Conservation (phyloP, 257 asterid genomes). For the Salvia hispanica region DNA sequence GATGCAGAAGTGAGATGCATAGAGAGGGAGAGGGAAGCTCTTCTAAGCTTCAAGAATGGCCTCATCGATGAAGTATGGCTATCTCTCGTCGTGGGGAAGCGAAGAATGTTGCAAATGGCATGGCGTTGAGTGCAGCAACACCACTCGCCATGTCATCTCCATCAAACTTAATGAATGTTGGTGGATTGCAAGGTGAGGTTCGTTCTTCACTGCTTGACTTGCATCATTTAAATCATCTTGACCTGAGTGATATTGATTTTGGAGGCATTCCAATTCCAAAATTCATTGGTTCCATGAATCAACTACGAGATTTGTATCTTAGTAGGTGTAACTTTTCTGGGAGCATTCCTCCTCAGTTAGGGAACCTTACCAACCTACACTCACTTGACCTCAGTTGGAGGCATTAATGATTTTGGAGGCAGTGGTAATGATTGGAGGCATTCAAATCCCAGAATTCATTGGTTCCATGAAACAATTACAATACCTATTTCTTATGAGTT, state of each 20-base stretch:
- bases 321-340: no score
- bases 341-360: no score
- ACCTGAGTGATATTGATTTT: not conserved
- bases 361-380: no score
- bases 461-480: no score
- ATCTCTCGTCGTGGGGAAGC: not conserved
- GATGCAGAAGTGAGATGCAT: not conserved
- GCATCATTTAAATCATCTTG: not conserved
- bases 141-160: not conserved
- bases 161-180: not conserved
- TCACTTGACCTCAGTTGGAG: no score
- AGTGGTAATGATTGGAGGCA: no score
- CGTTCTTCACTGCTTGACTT: conserved; percentile 1
- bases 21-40: conserved; percentile 4
- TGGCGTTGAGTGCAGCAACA: not conserved
- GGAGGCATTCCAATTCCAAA: not conserved
- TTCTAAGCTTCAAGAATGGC: not conserved
- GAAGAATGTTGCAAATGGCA: conserved; percentile 1
- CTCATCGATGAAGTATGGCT: not conserved
- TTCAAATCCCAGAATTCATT: no score
- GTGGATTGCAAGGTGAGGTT: not conserved
- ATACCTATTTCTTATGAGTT: no score
- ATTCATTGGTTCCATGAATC: not conserved
- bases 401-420: no score
- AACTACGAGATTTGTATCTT: not conserved